Conservation (phyloP, 2,329 filamentous ascomycete species). For the Fusarium sp. region DNA sequence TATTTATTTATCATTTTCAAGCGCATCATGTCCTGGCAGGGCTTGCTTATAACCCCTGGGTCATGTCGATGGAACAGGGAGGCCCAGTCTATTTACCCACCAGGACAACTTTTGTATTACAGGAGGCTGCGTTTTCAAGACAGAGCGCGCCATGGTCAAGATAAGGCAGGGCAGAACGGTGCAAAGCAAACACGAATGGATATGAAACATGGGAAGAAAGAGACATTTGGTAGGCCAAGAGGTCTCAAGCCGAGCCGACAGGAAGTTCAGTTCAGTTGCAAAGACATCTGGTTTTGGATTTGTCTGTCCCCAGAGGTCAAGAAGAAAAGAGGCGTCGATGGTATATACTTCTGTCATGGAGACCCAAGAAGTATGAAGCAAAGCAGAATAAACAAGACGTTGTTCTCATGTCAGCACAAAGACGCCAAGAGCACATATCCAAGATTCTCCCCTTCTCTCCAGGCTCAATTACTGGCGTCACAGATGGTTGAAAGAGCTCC, state of each 20-base stretch:
- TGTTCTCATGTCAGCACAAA: constrained; percentile 12
- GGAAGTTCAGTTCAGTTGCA: not conserved
- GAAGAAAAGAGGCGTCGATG: not conserved
- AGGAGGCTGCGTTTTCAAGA: constrained; percentile 31
- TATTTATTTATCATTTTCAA: constrained; percentile 14
- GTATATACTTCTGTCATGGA: constrained; percentile 3
- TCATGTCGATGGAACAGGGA: constrained; percentile 14
- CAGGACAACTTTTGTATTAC: constrained; percentile 2
- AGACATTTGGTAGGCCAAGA: not conserved
- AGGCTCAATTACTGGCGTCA: not conserved
- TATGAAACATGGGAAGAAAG: constrained; percentile 12
- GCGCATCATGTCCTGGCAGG: constrained; percentile 22
- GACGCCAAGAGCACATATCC: not conserved
- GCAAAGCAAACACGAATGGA: constrained; percentile 20
- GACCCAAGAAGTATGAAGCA: not conserved
- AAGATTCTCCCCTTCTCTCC: not conserved
- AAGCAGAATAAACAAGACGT: constrained; percentile 24
- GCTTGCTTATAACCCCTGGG: constrained; percentile 20
- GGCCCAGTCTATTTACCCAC: constrained; percentile 17
- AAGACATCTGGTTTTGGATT: not conserved
- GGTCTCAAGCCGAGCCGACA: not conserved
- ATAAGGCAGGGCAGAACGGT: not conserved
- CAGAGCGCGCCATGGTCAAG: constrained; percentile 5
- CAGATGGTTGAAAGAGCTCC: not conserved
- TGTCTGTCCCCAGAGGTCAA: not conserved